phyloP scores from a whole-genome alignment of 768 basidiomycete genomes.

The Pisolithus orientalis region DNA sequence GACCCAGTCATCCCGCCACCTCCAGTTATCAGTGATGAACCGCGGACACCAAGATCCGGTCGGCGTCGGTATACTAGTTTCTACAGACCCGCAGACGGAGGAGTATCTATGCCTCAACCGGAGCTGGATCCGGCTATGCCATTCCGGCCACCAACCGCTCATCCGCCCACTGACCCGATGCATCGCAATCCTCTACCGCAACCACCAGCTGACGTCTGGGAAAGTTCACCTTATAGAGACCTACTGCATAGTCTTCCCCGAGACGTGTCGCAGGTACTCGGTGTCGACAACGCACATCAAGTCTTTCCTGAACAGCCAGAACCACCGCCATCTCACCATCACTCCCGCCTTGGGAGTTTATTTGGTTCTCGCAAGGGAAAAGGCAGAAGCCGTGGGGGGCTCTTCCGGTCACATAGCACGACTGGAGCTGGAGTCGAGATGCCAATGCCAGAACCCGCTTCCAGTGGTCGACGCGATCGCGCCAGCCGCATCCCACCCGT shows the following conservation, averaged over 20 bases:
- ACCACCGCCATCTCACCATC: conserved; percentile 8
- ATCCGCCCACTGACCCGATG: conserved; percentile 4
- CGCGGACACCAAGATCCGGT: conserved; percentile 1
- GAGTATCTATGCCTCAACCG: neutral
- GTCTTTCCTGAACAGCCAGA: conserved; percentile 11
- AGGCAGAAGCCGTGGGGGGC: conserved; percentile 30
- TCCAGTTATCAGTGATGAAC: conserved; percentile 9
- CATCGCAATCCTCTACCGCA: conserved; percentile 53
- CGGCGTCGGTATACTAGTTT: conserved; percentile 25
- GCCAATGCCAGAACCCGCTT: conserved; percentile 8
- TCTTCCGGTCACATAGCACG: conserved; percentile 42
- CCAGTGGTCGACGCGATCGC: conserved; percentile 11
- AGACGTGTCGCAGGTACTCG: conserved; percentile 24
- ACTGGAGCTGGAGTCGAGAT: conserved; percentile 12
- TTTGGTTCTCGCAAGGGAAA: conserved; percentile 28
- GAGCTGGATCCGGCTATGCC: conserved; percentile 1
- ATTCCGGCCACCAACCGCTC: conserved; percentile 4
- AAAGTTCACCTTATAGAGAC: conserved; percentile 48
- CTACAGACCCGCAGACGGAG: conserved; percentile 15
- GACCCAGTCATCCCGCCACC: conserved; percentile 14
- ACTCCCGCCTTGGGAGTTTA: conserved; percentile 13
- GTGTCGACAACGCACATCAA: conserved; percentile 2
- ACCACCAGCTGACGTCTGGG: conserved; percentile 58
- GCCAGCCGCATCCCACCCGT: conserved; percentile 14
- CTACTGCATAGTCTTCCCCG: conserved; percentile 46